Conservation (phyloP, 352 stramenopile genomes). For the Pilasporangium apinafurcum region DNA sequence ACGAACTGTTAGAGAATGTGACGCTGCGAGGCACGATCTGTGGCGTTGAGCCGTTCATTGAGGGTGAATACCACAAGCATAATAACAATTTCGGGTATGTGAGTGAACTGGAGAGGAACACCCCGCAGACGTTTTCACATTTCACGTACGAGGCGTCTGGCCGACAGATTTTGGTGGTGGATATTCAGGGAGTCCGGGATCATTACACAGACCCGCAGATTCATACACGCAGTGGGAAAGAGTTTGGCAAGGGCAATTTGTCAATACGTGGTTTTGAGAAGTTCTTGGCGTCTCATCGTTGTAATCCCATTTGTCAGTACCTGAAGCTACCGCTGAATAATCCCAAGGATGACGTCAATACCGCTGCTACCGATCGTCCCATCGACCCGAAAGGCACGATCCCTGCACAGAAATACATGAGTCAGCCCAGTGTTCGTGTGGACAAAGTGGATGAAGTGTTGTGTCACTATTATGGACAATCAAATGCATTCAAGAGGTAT, state of each 20-base stretch:
- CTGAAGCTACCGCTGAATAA: slow-evolving; percentile 70
- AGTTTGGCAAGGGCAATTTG: slow-evolving; percentile 83
- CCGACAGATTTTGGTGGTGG: slow-evolving; percentile 90
- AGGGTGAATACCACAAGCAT: slow-evolving; percentile 78
- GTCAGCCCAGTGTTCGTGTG: slow-evolving; percentile 38
- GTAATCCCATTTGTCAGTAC: slow-evolving; percentile 79
- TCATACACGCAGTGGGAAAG: slow-evolving; percentile 68
- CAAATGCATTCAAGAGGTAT: slow-evolving; percentile 63
- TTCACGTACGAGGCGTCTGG: slow-evolving; percentile 90
- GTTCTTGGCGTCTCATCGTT: slow-evolving; percentile 71
- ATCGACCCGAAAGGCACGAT: slow-evolving; percentile 56
- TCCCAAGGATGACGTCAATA: slow-evolving; percentile 33
- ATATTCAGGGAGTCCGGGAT: slow-evolving; percentile 94
- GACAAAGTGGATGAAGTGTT: slow-evolving; percentile 57
- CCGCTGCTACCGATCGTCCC: slow-evolving; percentile 8
- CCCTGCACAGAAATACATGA: slow-evolving; percentile 68
- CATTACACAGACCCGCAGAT: slow-evolving; percentile 96
- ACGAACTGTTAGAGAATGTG: slow-evolving; percentile 27
- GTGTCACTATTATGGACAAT: slow-evolving; percentile 72
- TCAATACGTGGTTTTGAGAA: slow-evolving; percentile 58
- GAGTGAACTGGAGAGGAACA: slow-evolving; percentile 74
- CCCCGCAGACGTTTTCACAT: slow-evolving; percentile 86
- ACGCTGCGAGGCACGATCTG: slow-evolving; percentile 67
- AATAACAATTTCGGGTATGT: slow-evolving; percentile 85
- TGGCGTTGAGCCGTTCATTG: slow-evolving; percentile 72